Conservation (phyloP, 352 stramenopile genomes). For the Globisporangium irregulare region DNA sequence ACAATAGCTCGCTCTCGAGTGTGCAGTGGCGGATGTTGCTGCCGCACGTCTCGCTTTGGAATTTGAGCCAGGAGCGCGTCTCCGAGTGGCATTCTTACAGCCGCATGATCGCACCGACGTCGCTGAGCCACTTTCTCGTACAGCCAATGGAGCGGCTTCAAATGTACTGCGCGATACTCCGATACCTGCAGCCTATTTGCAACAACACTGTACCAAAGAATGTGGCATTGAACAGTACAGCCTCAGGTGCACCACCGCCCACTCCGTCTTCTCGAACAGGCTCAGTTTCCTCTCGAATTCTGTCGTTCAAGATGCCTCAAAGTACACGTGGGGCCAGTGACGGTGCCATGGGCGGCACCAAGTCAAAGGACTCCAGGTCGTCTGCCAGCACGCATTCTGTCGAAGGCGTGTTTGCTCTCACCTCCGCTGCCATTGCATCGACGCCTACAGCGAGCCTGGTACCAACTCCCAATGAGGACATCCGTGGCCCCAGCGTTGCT, state of each 20-base stretch:
- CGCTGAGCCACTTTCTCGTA: conserved; percentile 35
- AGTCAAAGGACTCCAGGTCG: background rate
- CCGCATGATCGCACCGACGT: conserved; percentile 19
- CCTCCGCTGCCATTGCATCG: background rate
- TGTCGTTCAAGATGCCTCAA: background rate
- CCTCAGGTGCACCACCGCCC: background rate
- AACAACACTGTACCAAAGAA: background rate
- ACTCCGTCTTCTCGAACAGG: background rate
- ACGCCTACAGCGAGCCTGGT: background rate
- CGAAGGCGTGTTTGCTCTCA: background rate
- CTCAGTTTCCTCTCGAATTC: background rate
- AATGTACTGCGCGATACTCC: conserved; percentile 20
- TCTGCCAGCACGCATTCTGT: background rate
- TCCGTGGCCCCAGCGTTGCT: background rate
- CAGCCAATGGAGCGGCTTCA: conserved; percentile 32
- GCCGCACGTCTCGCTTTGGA: conserved; percentile 8
- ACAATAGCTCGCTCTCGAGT: background rate
- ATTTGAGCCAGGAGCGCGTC: background rate
- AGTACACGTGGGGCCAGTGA: background rate
- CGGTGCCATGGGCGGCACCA: background rate
- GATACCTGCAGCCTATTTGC: conserved; percentile 12
- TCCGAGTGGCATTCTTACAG: conserved; percentile 22
- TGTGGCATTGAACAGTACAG: background rate
- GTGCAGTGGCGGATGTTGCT: background rate
- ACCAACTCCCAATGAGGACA: background rate